Evolutionary conservation across 139 green algal species (phyloP), one percentile per base, ranked within the genome.

Genomic region (Pseudopediastrum boryanum): DNA sequence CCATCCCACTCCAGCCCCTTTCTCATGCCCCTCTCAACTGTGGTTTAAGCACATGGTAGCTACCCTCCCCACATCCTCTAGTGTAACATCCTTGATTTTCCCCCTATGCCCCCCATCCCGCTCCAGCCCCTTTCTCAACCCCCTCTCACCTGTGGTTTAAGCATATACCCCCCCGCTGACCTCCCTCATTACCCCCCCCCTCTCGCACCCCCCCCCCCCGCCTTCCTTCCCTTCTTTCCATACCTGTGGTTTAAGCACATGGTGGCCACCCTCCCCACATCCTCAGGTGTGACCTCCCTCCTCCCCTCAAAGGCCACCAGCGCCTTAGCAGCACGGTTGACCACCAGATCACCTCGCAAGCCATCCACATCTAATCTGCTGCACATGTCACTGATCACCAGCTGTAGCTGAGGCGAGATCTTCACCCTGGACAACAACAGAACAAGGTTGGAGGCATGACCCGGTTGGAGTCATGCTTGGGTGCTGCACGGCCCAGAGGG

Each of bases 321-420:
- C 9, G 95, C 94, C 36, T 82, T 85, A 19, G 90, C 91, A 0
- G 92, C 91, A 29, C 93, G 83, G 87, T 97, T 98, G 59, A 85
- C 85, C 8, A 95, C 90, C 44, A 98, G 94, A 87, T 98, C 95
- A 4, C 95, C 95, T 33, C 95, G 93, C 44, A 98, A 90, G 44
- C 95, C 95, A 72, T 98, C 95, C 42, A 98, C 90, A 63, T 98
- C 84, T 29, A 98, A 84, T 48, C 89, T 79, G 51, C 90, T 94
- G 91, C 95, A 98, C 36, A 97, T 86, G 83, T 94, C 85, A n/a
- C 83, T 93, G 84, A 98, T 96, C 38, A 93, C 87, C 6, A 98
- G 71, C 86, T 92, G 86, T 42, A 92, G 78, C 4, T 90, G 77
- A 4, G 38, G 21, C 6, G 83, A 50, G 16, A 92, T 79, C 50